Evolutionary conservation across 768 basidiomycete species (phyloP).

Genomic region (Psilocybe sp.): DNA sequence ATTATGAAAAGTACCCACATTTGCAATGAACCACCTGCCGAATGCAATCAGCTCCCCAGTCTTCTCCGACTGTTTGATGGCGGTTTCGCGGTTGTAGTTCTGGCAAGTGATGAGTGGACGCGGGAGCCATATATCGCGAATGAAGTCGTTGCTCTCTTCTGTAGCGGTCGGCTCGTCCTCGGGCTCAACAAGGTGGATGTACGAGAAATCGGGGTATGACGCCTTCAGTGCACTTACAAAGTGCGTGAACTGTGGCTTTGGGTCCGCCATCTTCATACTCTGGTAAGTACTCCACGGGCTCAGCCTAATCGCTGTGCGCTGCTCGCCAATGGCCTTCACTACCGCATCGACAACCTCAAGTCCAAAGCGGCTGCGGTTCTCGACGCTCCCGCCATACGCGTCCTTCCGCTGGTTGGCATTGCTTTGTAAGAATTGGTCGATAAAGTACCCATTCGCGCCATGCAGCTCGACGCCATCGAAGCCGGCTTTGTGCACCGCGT

Average conservation of each 20-base stretch:
- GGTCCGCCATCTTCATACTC: constrained; percentile 53
- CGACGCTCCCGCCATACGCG: constrained; percentile 65
- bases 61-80: constrained; percentile 33
- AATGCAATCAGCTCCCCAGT: constrained; percentile 30
- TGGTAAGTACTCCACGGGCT: constrained; percentile 52
- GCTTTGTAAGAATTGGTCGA: constrained; percentile 63
- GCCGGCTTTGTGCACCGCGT: constrained; percentile 56
- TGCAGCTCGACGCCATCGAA: constrained; percentile 65
- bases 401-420: constrained; percentile 57
- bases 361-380: constrained; percentile 56
- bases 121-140: constrained; percentile 45
- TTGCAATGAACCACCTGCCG: constrained; percentile 29
- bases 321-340: constrained; percentile 48
- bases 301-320: constrained; percentile 53
- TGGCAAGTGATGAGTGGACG: constrained; percentile 39
- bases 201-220: constrained; percentile 43
- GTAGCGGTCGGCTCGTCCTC: constrained; percentile 10
- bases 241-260: constrained; percentile 52
- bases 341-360: constrained; percentile 56
- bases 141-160: constrained; percentile 37
- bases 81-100: constrained; percentile 38
- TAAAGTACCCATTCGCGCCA: constrained; percentile 43
- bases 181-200: constrained; percentile 50
- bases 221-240: constrained; percentile 39
- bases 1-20: constrained; percentile 22